phyloP scores from a whole-genome alignment of 192 early-diverging fungal genomes.

The Mortierella hygrophila region DNA sequence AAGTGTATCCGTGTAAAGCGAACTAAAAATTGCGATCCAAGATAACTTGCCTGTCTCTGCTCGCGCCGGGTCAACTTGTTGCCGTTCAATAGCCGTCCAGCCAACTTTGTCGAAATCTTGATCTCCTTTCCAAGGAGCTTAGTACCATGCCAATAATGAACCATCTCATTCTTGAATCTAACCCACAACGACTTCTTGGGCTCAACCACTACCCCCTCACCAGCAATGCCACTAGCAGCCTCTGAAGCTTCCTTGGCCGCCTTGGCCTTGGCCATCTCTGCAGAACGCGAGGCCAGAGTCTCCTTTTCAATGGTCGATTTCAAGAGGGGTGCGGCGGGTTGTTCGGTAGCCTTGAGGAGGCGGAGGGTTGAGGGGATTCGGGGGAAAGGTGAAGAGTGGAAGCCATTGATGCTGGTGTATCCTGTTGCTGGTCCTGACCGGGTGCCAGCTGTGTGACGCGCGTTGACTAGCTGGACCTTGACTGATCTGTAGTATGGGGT shows the following conservation, averaged over 20 bases:
- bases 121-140: conserved; percentile 92
- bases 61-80: conserved; percentile 87
- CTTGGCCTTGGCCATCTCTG: conserved; percentile 58
- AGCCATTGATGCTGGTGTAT: conserved; percentile 2
- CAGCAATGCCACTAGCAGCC: conserved; percentile 31
- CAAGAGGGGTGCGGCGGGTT: conserved; percentile 30
- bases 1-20: not conserved
- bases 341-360: conserved; percentile 30
- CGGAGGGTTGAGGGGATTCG: conserved; percentile 45
- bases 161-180: conserved; percentile 87
- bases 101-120: conserved; percentile 83
- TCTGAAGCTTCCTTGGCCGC: conserved; percentile 36
- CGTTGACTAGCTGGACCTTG: conserved; percentile 35
- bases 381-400: conserved; percentile 52
- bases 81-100: conserved; percentile 81
- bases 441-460: not conserved
- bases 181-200: conserved; percentile 76
- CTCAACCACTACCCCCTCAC: conserved; percentile 34
- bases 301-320: conserved; percentile 54
- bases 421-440: not conserved
- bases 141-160: conserved; percentile 94
- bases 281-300: conserved; percentile 49
- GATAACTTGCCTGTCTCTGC: conserved; percentile 70
- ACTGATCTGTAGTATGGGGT: conserved; percentile 49
- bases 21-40: not conserved